Percentiles rank a stretch among this genome's conserved stretches.
These are phyloP conservation scores for Hypomyces perniciosus DNA, from an alignment of 2,329 filamentous ascomycete genomes.

Conservation along the genomic window DNA sequence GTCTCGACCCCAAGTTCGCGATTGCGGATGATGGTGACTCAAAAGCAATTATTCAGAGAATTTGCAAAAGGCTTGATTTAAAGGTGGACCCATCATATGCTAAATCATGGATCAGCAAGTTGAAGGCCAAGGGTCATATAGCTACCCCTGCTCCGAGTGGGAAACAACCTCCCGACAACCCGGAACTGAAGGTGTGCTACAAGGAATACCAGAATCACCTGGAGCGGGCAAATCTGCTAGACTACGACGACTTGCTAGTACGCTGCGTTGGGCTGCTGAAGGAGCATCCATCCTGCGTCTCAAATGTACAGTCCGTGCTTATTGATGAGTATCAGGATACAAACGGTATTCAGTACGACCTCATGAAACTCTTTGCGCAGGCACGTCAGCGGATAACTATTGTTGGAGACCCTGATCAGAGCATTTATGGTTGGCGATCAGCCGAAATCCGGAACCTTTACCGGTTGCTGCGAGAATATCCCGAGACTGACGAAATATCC, in stretches of 20 bases:
- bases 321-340: slow-evolving; percentile 99
- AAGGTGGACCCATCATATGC: slow-evolving; percentile 64
- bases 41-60: slow-evolving; percentile 70
- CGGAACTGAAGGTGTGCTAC: slow-evolving; percentile 64
- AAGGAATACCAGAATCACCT: slow-evolving; percentile 73
- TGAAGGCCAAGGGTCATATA: slow-evolving; percentile 51
- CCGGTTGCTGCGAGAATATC: slow-evolving; percentile 70
- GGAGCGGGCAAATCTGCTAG: slow-evolving; percentile 70
- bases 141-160: slow-evolving; percentile 34
- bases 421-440: slow-evolving; percentile 93
- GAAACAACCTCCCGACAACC: slow-evolving; percentile 31
- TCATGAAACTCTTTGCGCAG: slow-evolving; percentile 84
- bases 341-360: slow-evolving; percentile 87
- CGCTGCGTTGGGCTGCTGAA: slow-evolving; percentile 74
- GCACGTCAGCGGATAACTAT: slow-evolving; percentile 73
- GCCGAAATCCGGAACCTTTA: slow-evolving; percentile 86
- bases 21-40: slow-evolving; percentile 85
- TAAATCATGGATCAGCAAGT: slow-evolving; percentile 69
- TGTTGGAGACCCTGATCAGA: slow-evolving; percentile 94
- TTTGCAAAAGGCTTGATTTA: slow-evolving; percentile 68
- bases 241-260: slow-evolving; percentile 90
- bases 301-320: slow-evolving; percentile 82
- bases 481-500: slow-evolving; percentile 72
- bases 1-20: slow-evolving; percentile 74
- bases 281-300: slow-evolving; percentile 70